Base-by-base conservation (phyloP, 306 rosid species). In the Prunus campanulata region DNA sequence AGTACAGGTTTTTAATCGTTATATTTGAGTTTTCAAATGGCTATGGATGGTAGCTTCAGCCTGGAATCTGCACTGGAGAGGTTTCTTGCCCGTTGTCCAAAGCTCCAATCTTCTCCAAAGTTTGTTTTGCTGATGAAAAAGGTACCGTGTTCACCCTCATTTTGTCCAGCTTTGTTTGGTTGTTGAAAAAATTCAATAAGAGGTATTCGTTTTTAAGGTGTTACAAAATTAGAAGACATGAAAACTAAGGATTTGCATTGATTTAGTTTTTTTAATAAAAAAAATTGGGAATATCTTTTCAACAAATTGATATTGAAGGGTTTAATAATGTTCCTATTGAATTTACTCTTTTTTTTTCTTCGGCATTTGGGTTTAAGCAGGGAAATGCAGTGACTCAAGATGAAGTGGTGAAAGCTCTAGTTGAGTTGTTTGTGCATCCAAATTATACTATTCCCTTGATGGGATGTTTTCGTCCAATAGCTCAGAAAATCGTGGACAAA, bases 381-480 rank as follows among this genome's bases (percentile, higher is more conserved):
- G 93, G 85, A 57, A 55, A 64, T 30, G 59, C 48, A 67, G 76
- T 86, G 56, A 87, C 87, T 5, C 92, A 94, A 80, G 97, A 85
- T 22, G 93, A 89, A 77, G 86, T 89, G 47, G 87, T 94, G 66
- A 74, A 80, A 30, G 27, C 27, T 54, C 70, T 88, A 44, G 96
- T 83, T 48, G 95, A 86, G 69, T 72, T 92, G 63, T 90, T 94
- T 82, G 76, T 92, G 80, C 87, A 89, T 69, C 97, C 91, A 11
- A 61, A 57, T 72, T 92, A 87, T 81, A 88, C 97, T 11, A 56
- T 90, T 79, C 89, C 93, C 0, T 78, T 91, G 85, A 74, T 84
- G 22, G 97, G 97, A 5, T 94, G 96, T 71, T 94, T 94, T 68
- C 87, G 91, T 18, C 87, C 96, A 0, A 77, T 90, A 48, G 90